Conservation (phyloP, 2,329 filamentous ascomycete genomes). For the Xylaria sp. region DNA sequence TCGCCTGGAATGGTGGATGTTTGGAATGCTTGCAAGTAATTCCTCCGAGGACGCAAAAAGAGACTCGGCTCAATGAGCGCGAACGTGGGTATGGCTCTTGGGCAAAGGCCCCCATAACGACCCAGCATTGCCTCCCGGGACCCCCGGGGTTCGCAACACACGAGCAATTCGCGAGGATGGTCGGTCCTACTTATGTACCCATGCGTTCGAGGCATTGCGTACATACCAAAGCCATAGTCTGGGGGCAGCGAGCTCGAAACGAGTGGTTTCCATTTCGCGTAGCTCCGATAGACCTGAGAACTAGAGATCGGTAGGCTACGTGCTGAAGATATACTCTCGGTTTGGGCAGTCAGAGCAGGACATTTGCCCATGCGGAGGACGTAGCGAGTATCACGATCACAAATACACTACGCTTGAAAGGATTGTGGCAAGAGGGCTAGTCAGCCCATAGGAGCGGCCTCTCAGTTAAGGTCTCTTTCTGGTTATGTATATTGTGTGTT, state of each 20-base stretch:
- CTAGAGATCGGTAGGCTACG: neutral
- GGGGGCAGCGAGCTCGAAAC: neutral
- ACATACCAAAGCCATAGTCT: neutral
- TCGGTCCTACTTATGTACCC: too few relatives aligned
- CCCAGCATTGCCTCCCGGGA: neutral
- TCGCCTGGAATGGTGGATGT: neutral
- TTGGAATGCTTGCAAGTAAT: neutral
- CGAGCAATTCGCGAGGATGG: too few relatives aligned
- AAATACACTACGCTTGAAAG: neutral
- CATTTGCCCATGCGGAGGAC: neutral
- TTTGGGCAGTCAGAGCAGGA: neutral
- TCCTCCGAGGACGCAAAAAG: too few relatives aligned
- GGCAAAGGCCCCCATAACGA: neutral
- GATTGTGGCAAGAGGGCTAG: neutral
- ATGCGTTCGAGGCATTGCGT: neutral
- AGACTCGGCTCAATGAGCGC: too few relatives aligned
- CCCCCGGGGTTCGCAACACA: neutral
- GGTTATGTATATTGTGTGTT: neutral
- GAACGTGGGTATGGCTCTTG: too few relatives aligned
- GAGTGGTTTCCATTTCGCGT: neutral
- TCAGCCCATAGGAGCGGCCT: neutral
- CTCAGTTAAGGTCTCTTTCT: neutral
- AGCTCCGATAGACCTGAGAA: neutral
- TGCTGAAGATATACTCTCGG: neutral
- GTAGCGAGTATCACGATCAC: neutral